Conservation (phyloP, 805 yeast genomes). For the Torulaspora franciscae region DNA sequence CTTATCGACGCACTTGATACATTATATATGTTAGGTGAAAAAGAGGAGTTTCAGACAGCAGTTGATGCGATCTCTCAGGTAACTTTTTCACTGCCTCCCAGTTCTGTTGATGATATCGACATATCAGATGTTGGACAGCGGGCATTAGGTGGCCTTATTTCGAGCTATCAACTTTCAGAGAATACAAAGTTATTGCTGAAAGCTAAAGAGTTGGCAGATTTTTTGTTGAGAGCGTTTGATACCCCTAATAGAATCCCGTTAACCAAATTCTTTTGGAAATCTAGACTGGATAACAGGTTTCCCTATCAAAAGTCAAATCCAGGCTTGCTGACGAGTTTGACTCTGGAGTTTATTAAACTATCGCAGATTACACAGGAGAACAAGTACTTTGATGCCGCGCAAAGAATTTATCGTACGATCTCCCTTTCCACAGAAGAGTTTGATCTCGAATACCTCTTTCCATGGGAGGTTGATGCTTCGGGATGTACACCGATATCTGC, state of each 20-base stretch:
- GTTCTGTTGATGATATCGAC: conserved; percentile 46
- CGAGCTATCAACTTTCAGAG: conserved; percentile 48
- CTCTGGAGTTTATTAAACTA: conserved; percentile 49
- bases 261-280: conserved; percentile 42
- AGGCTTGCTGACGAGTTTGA: conserved; percentile 47
- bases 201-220: conserved; percentile 45
- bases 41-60: conserved; percentile 39
- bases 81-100: conserved; percentile 40
- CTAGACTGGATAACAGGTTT: conserved; percentile 35
- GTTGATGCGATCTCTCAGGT: conserved; percentile 36
- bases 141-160: conserved; percentile 48
- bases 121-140: conserved; percentile 41
- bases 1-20: conserved; percentile 51
- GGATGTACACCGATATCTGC: conserved; percentile 41
- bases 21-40: conserved; percentile 42
- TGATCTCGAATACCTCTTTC: conserved; percentile 41
- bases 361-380: conserved; percentile 48
- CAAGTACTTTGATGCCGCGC: conserved; percentile 47
- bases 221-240: conserved; percentile 51
- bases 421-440: conserved; percentile 35
- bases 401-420: conserved; percentile 41
- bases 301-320: conserved; percentile 37
- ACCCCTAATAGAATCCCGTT: conserved; percentile 55
- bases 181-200: conserved; percentile 34
- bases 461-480: conserved; percentile 45